phyloP scores from a whole-genome alignment of 768 basidiomycete genomes.

The Baorangia bicolor region DNA sequence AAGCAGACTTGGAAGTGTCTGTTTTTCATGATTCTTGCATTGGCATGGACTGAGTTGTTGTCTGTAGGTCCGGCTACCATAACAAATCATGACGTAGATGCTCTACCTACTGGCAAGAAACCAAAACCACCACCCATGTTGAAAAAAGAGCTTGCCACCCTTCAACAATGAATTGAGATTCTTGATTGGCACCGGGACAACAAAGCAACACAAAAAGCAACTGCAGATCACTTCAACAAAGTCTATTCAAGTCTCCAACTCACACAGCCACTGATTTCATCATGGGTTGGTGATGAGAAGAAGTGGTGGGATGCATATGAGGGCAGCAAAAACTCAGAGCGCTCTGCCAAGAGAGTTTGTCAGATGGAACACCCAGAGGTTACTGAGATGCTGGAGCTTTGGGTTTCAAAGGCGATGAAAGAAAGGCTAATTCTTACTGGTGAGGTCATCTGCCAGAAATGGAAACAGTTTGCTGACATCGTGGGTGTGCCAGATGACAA shows the following conservation, averaged over 20 bases:
- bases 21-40: background rate
- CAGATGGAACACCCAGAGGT: constrained; percentile 37
- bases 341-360: background rate
- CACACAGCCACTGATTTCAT: constrained; percentile 31
- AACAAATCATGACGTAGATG: too few species aligned
- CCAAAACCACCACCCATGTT: too few species aligned
- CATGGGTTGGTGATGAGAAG: constrained; percentile 32
- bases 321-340: constrained; percentile 6
- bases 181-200: constrained; percentile 11
- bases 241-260: constrained; percentile 35
- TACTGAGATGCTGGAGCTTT: constrained; percentile 35
- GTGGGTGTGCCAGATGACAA: background rate
- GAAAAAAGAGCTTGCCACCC: too few species aligned
- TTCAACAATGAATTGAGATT: background rate
- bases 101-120: too few species aligned
- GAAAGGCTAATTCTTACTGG: constrained; percentile 3
- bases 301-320: background rate
- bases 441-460: constrained; percentile 35
- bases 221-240: constrained; percentile 30
- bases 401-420: constrained; percentile 34
- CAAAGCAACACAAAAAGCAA: constrained; percentile 27
- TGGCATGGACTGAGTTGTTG: too few species aligned
- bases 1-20: background rate
- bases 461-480: constrained; percentile 21
- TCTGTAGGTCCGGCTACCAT: too few species aligned